Evolutionary conservation across 306 rosid species (phyloP).

Genomic region (Prunus mongolica): DNA sequence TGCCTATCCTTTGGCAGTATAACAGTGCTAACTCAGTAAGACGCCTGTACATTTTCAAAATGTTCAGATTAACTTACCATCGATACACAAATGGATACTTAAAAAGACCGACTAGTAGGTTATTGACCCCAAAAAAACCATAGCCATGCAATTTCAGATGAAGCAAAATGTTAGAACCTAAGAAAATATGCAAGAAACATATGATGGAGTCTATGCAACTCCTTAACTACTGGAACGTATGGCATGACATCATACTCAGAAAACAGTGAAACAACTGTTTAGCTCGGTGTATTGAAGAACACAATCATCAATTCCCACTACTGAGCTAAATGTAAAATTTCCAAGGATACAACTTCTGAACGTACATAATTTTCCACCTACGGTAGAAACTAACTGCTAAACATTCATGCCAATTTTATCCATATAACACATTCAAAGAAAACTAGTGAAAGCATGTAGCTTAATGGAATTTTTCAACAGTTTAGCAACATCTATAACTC

Average conservation of each 20-base stretch:
- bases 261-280: not conserved
- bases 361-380: not conserved
- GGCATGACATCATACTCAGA: not conserved
- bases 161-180: not conserved
- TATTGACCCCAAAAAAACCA: too few relatives aligned
- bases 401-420: not conserved
- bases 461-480: not conserved
- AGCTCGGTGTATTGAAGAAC: not conserved
- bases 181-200: not conserved
- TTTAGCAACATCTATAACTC: not conserved
- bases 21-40: conserved; percentile 76
- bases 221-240: not conserved
- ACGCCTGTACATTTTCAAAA: conserved; percentile 43
- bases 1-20: conserved; percentile 83
- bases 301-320: not conserved
- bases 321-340: not conserved
- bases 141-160: not conserved
- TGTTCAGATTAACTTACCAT: conserved; percentile 16
- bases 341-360: conserved; percentile 8
- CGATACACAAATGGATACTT: conserved; percentile 7
- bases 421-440: not conserved
- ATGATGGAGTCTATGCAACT: not conserved
- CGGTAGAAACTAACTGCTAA: not conserved
- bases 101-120: not conserved
- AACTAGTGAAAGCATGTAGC: not conserved